These are phyloP conservation scores for Cucumis melo DNA, from an alignment of 306 rosid species.

Conservation along the genomic window DNA sequence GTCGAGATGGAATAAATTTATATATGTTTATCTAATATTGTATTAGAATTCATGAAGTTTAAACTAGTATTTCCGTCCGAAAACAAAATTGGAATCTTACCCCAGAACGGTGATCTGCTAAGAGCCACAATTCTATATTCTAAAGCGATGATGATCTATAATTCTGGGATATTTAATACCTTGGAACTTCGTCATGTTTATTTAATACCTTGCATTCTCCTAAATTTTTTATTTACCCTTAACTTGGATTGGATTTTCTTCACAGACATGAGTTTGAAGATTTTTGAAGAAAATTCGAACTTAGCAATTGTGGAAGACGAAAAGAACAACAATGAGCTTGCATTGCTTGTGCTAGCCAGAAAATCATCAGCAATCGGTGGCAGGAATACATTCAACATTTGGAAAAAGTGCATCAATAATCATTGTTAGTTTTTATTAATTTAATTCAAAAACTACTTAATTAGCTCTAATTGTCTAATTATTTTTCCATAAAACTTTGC, in stretches of 20 bases:
- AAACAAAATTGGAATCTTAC: no score
- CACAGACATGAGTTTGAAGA: neutral
- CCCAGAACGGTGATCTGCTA: no score
- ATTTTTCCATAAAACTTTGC: neutral
- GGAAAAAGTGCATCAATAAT: neutral
- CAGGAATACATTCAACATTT: neutral
- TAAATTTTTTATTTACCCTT: neutral
- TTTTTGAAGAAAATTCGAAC: neutral
- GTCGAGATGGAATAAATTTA: no score
- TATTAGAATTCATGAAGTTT: no score
- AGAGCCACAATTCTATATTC: no score
- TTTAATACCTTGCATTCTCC: neutral
- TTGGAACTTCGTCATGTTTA: no score
- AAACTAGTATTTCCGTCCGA: no score
- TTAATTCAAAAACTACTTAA: no score
- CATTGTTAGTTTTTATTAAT: conserved; percentile 4
- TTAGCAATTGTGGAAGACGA: neutral
- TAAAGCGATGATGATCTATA: no score
- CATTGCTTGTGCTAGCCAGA: conserved; percentile 15
- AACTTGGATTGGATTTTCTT: neutral
- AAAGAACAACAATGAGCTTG: neutral
- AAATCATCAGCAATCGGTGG: conserved; percentile 2
- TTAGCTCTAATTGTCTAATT: no score
- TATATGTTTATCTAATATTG: no score
- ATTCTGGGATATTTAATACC: no score